These are phyloP conservation scores for Chytridiales sp. DNA, from an alignment of 371 early-diverging fungal genomes.

Conservation along the genomic window DNA sequence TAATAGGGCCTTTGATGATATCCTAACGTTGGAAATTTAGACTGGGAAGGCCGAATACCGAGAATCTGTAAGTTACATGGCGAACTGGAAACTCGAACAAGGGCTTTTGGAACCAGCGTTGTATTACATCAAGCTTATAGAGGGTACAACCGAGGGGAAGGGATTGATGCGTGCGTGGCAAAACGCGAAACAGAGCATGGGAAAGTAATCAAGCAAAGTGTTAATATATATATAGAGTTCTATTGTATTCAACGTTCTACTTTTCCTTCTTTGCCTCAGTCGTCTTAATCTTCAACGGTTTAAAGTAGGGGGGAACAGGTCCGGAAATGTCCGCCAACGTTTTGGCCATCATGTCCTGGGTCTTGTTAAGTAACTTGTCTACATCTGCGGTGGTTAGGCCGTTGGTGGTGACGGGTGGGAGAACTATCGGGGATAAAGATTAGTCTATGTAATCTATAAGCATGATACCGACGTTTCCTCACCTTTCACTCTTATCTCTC, in stretches of 20 bases:
- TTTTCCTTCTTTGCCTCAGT: no score
- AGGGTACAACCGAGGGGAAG: neutral
- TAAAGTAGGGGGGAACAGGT: constrained; percentile 17
- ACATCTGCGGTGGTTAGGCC: constrained; percentile 63
- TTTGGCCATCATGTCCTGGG: constrained; percentile 16
- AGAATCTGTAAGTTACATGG: constrained; percentile 60
- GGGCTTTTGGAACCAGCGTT: constrained; percentile 47
- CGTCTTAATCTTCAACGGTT: constrained; percentile 20
- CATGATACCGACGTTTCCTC: constrained; percentile 4
- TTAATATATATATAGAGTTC: neutral
- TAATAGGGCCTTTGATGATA: constrained; percentile 1
- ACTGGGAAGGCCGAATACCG: constrained; percentile 54
- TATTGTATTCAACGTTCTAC: no score
- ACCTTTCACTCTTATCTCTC: constrained; percentile 74
- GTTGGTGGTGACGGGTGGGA: constrained; percentile 74
- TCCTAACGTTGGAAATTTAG: constrained; percentile 23
- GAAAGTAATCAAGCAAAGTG: neutral
- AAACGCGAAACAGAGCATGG: neutral
- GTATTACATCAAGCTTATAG: neutral
- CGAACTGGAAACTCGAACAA: constrained; percentile 56
- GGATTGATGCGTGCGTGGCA: neutral
- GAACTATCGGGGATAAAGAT: constrained; percentile 45
- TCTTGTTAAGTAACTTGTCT: constrained; percentile 54
- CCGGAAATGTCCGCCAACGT: constrained; percentile 25
- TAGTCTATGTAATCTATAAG: neutral